phyloP scores from a whole-genome alignment of 306 rosid genomes.

The Cucumis melo region DNA sequence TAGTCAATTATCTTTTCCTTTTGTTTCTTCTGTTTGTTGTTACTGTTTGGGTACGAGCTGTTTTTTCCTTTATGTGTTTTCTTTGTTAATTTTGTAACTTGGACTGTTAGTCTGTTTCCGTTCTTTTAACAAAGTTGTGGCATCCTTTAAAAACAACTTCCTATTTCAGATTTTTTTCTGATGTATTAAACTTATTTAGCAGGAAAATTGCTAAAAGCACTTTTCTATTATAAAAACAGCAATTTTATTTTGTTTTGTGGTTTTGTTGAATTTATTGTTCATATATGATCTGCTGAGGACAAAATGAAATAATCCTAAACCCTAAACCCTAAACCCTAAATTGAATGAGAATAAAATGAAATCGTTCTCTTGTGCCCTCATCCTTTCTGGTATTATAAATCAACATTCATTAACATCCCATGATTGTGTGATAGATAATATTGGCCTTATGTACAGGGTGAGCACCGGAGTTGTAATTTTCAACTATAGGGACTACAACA shows the following conservation, averaged over 20 bases:
- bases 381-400: neutral
- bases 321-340: too few relatives aligned
- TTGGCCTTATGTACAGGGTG: conserved; percentile 31
- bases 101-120: too few relatives aligned
- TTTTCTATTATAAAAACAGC: neutral
- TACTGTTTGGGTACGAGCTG: neutral
- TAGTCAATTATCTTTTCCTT: too few relatives aligned
- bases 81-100: too few relatives aligned
- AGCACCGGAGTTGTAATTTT: conserved; percentile 71
- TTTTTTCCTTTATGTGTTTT: neutral
- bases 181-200: neutral
- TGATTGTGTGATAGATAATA: neutral
- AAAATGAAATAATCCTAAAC: too few relatives aligned
- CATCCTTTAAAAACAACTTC: neutral
- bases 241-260: neutral
- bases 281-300: neutral
- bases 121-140: too few relatives aligned
- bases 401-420: neutral
- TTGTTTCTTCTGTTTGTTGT: too few relatives aligned
- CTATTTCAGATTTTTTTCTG: neutral
- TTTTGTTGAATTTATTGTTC: neutral
- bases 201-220: neutral
- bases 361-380: neutral
- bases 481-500: conserved; percentile 79
- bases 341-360: neutral